Evolutionary conservation across 495 filamentous ascomycete species (phyloP).

Genomic region (Collariella sp.): DNA sequence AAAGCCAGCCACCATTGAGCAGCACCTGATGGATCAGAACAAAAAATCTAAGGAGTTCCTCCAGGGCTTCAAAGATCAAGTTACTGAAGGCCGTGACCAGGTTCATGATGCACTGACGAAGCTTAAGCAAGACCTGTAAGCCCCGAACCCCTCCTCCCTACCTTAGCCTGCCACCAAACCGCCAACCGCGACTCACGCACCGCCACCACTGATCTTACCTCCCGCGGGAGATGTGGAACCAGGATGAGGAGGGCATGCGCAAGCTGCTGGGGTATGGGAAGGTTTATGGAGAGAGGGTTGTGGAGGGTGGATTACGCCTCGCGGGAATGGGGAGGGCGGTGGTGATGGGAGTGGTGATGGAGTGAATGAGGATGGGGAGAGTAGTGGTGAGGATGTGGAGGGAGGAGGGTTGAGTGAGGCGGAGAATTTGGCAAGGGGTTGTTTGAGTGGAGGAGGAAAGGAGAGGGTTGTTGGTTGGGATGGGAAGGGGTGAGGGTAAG

Average conservation of each 20-base stretch:
- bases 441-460: slow-evolving; percentile 27
- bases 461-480: not conserved
- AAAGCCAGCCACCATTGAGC: slow-evolving; percentile 17
- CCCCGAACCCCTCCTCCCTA: not conserved
- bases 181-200: slow-evolving; percentile 9
- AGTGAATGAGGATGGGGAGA: not conserved
- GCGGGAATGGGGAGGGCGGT: not conserved
- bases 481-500: not conserved
- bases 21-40: slow-evolving; percentile 19
- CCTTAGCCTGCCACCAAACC: slow-evolving; percentile 16
- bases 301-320: slow-evolving; percentile 26
- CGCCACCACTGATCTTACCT: not conserved
- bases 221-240: slow-evolving; percentile 28
- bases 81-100: slow-evolving; percentile 17
- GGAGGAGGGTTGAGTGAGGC: slow-evolving; percentile 22
- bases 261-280: slow-evolving; percentile 28
- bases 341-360: not conserved
- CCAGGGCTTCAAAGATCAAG: slow-evolving; percentile 21
- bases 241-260: slow-evolving; percentile 28
- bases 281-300: slow-evolving; percentile 28
- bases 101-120: slow-evolving; percentile 8
- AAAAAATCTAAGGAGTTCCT: slow-evolving; percentile 28
- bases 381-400: not conserved
- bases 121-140: slow-evolving; percentile 17
- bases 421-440: slow-evolving; percentile 24